phyloP scores from a whole-genome alignment of 257 asterid genomes.

The Handroanthus guayacan region DNA sequence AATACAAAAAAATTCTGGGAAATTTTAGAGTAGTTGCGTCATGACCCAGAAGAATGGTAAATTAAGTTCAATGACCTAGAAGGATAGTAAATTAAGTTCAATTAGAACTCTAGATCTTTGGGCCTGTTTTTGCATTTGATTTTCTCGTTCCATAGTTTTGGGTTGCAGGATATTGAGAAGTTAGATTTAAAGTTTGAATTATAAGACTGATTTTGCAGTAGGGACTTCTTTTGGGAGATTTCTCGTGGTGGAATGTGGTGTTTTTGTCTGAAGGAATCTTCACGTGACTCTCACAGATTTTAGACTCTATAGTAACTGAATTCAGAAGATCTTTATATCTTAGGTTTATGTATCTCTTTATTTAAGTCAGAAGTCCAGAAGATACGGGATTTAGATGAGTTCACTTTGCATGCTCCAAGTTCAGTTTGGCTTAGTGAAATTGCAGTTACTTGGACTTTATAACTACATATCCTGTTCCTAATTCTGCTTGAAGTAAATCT shows the following conservation, averaged over 20 bases:
- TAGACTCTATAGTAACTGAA: constrained; percentile 8
- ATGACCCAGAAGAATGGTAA: constrained; percentile 22
- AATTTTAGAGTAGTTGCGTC: neutral
- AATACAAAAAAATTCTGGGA: neutral
- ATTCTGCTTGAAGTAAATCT: neutral
- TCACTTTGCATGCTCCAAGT: neutral
- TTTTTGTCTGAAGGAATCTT: constrained; percentile 7
- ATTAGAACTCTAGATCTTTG: constrained; percentile 3
- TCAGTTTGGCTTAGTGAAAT: constrained; percentile 22
- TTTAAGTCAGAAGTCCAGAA: constrained; percentile 13
- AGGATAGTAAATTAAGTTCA: constrained; percentile 21
- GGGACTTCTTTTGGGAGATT: constrained; percentile 4
- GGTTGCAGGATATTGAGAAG: constrained; percentile 7
- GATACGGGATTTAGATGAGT: constrained; percentile 8
- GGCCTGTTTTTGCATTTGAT: constrained; percentile 4
- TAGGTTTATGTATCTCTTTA: constrained; percentile 16
- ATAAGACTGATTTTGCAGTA: neutral
- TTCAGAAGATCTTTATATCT: constrained; percentile 3
- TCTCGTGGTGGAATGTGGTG: neutral
- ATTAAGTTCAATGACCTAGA: constrained; percentile 26
- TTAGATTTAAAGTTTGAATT: neutral
- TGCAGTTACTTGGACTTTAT: neutral
- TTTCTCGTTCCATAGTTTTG: neutral
- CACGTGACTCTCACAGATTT: constrained; percentile 23
- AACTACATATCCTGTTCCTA: neutral